Percentiles rank a stretch among this genome's conserved stretches.
phyloP scores from a whole-genome alignment of 1,284 basidiomycete species.

The Ceratobasidium sp. region DNA sequence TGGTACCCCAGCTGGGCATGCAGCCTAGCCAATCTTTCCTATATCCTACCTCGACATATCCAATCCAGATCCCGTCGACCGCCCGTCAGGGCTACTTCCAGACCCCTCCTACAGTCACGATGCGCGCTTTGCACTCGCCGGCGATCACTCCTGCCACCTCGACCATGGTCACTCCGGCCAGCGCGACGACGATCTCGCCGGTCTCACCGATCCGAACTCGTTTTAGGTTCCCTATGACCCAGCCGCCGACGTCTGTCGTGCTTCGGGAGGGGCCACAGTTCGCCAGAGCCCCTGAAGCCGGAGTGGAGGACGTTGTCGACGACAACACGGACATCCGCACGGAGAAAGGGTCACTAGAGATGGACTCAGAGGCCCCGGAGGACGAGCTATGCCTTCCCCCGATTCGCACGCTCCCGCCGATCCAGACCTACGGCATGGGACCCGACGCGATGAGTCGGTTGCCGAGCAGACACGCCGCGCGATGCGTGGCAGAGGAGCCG shows the following conservation, averaged over 20 bases:
- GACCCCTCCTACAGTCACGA: not conserved
- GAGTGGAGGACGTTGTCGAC: too few species aligned
- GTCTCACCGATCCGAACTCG: constrained; percentile 1
- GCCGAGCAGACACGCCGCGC: constrained; percentile 12
- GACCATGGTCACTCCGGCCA: constrained; percentile 19
- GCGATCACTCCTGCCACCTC: not conserved
- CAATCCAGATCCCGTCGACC: constrained; percentile 17
- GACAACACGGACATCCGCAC: not conserved
- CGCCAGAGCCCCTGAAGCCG: not conserved
- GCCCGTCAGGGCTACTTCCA: not conserved
- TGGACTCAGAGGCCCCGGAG: not conserved
- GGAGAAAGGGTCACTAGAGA: not conserved
- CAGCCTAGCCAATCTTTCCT: not conserved
- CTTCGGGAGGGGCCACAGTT: not conserved
- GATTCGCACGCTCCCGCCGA: not conserved
- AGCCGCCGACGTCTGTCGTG: not conserved
- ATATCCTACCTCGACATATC: not conserved
- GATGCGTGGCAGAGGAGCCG: not conserved
- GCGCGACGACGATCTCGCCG: constrained; percentile 12
- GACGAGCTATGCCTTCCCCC: not conserved
- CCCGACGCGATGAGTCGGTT: not conserved
- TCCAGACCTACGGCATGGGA: not conserved
- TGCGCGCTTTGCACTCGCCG: not conserved
- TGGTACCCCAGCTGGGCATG: constrained; percentile 5
- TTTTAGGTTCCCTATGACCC: constrained; percentile 26